Evolutionary conservation across 257 asterid genomes (phyloP).

Genomic region (Plantago elongata): DNA sequence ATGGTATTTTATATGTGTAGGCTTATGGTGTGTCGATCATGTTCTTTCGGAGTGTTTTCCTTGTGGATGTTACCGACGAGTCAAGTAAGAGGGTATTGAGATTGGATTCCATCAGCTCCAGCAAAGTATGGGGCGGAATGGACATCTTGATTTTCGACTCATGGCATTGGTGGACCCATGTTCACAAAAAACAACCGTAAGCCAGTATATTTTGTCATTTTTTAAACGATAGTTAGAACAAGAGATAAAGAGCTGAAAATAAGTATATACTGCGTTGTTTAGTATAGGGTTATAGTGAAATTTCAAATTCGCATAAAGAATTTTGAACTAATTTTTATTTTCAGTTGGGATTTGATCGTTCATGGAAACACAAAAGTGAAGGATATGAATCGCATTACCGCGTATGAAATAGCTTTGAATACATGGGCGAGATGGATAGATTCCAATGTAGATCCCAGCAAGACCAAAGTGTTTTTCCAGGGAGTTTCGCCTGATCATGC

Average conservation of each 20-base stretch:
- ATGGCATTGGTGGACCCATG: conserved; percentile 54
- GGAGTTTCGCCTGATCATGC: conserved; percentile 62
- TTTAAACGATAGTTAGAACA: too few species aligned
- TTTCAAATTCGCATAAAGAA: too few species aligned
- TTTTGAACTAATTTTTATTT: too few species aligned
- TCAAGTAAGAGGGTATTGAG: conserved; percentile 26
- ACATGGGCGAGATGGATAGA: conserved; percentile 62
- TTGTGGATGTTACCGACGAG: conserved; percentile 29
- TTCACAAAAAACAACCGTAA: conserved; percentile 32
- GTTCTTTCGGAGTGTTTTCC: too few species aligned
- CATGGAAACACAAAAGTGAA: conserved; percentile 28
- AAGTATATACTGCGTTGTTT: too few species aligned
- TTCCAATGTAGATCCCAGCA: conserved; percentile 28
- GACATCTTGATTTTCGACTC: conserved; percentile 35
- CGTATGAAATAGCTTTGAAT: conserved; percentile 41
- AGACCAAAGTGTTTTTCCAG: conserved; percentile 46
- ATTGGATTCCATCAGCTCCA: conserved; percentile 32
- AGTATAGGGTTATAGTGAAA: too few species aligned
- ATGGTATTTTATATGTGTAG: too few species aligned
- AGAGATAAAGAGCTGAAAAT: too few species aligned
- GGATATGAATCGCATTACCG: conserved; percentile 42
- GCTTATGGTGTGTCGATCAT: too few species aligned
- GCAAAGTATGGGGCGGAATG: conserved; percentile 36
- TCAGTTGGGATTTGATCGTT: conserved; percentile 56
- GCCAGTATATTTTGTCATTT: background rate